Evolutionary conservation across 2,329 filamentous ascomycete genomes (phyloP).

Genomic region (Phialemoniopsis sp.): DNA sequence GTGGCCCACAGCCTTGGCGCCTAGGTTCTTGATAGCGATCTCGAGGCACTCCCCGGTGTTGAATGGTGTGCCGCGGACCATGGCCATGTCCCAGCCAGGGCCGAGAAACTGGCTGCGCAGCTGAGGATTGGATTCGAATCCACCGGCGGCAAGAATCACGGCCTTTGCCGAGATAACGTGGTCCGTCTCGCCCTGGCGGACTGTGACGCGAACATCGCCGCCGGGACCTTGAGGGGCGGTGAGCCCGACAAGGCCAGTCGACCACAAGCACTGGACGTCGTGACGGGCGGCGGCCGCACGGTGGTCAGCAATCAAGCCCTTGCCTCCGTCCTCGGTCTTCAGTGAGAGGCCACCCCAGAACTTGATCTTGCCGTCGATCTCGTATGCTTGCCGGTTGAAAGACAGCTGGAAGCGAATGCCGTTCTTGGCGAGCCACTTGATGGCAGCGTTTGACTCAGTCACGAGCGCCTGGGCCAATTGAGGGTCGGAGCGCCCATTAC

Average conservation of each 20-base stretch:
- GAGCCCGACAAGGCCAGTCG: conserved; percentile 27
- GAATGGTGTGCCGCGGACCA: conserved; percentile 59
- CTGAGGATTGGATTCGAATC: conserved; percentile 57
- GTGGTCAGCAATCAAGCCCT: conserved; percentile 50
- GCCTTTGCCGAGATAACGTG: conserved; percentile 25
- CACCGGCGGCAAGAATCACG: conserved; percentile 55
- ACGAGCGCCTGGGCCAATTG: conserved; percentile 44
- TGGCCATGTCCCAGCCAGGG: conserved; percentile 57
- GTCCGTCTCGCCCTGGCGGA: conserved; percentile 6
- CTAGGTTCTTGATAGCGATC: conserved; percentile 44
- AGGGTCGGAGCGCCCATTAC: conserved; percentile 45
- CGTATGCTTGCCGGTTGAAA: conserved; percentile 63
- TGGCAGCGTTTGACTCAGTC: conserved; percentile 39
- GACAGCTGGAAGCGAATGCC: conserved; percentile 56
- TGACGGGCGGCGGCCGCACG: conserved; percentile 32
- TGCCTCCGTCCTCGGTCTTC: conserved; percentile 55
- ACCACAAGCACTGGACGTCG: conserved; percentile 40
- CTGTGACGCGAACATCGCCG: conserved; percentile 20
- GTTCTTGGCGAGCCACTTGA: conserved; percentile 51
- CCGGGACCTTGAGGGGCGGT: conserved; percentile 14
- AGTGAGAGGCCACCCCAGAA: conserved; percentile 66
- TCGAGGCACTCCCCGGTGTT: conserved; percentile 57
- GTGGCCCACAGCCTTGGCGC: conserved; percentile 49
- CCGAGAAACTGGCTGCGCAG: conserved; percentile 52
- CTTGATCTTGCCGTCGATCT: conserved; percentile 54